Evolutionary conservation across 345 rosid genomes (phyloP).

Genomic region (Rhodamnia rubescens): DNA sequence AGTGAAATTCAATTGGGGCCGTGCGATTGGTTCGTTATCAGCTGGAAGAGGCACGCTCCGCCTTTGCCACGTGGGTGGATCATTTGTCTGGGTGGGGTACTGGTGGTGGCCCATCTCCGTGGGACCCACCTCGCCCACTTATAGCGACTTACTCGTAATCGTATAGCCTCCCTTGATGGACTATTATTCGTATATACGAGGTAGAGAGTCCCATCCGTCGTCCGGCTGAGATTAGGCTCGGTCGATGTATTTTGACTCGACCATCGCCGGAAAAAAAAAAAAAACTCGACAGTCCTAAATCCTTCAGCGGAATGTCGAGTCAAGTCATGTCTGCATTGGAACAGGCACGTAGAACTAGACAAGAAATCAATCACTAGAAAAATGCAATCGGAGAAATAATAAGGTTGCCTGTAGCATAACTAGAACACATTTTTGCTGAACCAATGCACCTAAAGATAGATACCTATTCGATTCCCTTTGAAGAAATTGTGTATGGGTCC

Average conservation of each 20-base stretch:
- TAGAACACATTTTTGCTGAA: too few species aligned
- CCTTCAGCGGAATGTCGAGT: not conserved
- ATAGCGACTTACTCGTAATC: not conserved
- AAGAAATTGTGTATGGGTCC: too few species aligned
- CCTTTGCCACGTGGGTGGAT: conserved; percentile 9
- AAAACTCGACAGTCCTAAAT: not conserved
- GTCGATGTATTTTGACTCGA: not conserved
- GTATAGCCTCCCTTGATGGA: not conserved
- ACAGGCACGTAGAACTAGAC: not conserved
- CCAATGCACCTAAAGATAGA: too few species aligned
- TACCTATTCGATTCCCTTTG: too few species aligned
- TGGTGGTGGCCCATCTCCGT: not conserved
- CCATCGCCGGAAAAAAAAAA: not conserved
- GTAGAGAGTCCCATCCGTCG: not conserved
- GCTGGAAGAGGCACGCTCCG: not conserved
- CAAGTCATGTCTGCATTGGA: not conserved
- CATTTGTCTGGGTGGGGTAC: not conserved
- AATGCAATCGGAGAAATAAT: too few species aligned
- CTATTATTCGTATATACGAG: not conserved
- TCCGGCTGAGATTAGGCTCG: not conserved
- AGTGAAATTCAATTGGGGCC: conserved; percentile 17
- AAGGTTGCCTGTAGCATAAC: too few species aligned
- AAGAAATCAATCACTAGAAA: not conserved
- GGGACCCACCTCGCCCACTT: not conserved
- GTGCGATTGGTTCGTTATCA: conserved; percentile 4